A percentile compares a stretch with the other conserved stretches of the same genome.
phyloP scores from a whole-genome alignment of 441 rosid genomes.

The Hura crepitans region DNA sequence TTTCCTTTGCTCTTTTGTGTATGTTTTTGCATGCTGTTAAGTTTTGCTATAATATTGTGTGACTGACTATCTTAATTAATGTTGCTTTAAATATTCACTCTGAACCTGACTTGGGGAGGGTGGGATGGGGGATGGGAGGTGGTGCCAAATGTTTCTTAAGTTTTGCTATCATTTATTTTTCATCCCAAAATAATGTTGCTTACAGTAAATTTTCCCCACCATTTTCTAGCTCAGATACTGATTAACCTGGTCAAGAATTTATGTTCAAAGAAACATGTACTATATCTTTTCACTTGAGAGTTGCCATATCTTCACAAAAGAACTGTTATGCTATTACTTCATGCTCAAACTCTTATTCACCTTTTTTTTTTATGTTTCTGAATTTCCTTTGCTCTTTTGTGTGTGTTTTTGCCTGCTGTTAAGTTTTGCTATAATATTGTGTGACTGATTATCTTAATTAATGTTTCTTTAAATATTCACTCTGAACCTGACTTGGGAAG shows the following conservation, averaged over 20 bases:
- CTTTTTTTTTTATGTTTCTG: neutral
- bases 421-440: neutral
- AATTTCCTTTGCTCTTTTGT: neutral
- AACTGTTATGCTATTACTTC: neutral
- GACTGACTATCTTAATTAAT: neutral
- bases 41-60: neutral
- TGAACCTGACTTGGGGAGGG: too few relatives aligned
- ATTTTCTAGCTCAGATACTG: neutral
- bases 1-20: neutral
- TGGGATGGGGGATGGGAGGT: too few relatives aligned
- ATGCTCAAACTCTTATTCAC: too few relatives aligned
- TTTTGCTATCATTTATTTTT: neutral
- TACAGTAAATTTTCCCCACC: too few relatives aligned
- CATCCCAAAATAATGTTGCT: neutral
- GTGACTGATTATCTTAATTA: neutral
- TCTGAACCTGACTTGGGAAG: too few relatives aligned
- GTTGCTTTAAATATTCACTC: neutral
- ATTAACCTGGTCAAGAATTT: conserved; percentile 2
- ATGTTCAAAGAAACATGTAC: neutral
- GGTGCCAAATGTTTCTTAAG: too few relatives aligned
- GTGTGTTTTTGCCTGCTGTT: neutral
- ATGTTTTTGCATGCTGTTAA: neutral
- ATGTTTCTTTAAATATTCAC: neutral
- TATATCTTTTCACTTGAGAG: neutral
- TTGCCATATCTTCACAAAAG: neutral